Evolutionary conservation across 345 rosid genomes (phyloP), one percentile per base, ranked within the genome.

Genomic region (Populus alba): DNA sequence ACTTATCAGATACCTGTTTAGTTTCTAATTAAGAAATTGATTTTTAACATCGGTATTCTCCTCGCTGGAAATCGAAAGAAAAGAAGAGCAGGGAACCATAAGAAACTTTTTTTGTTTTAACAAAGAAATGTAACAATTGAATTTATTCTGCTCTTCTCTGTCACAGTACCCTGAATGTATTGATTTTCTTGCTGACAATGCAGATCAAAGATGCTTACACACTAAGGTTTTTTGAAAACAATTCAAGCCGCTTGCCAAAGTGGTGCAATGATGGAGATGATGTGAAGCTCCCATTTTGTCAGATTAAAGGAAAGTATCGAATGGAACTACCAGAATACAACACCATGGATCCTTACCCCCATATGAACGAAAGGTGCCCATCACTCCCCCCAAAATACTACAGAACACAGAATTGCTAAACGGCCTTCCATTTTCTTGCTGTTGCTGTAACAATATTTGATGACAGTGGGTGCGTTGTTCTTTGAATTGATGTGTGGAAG

Each of bases 261-360:
- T 97, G 99, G 99, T 97, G 99, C 91, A 92, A 94, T 70, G 90
- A 87, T 75, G 93, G 84, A 22, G 95, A 91, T n/a, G n/a, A 61
- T 47, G 92, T 91, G 70, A 88, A 92, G 87, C 92, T 94, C 23
- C 94, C 93, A 0, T 97, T 85, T 75, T 97, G 99, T 86, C 99
- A 97, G 85, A 92, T 97, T 66, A 81, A 76, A 57, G 98, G 99
- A 70, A 90, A 90, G 83, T 97, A 94, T 75, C 87, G 97, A 69
- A 96, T 96, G 98, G 99, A 96, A 75, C 88, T 96, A 77, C 99
- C 97, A 0, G 98, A 79, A 71, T 96, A 90, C 85, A 96, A 96
- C 82, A 81, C 95, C 47, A 65, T 92, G 87, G 97, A 90, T 71
- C 97, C 91, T 23, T 94, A 96, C 81, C 94, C 94, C 5, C 97